Base-by-base conservation (phyloP, 1,284 basidiomycete species). In the Cerrena zonata region DNA sequence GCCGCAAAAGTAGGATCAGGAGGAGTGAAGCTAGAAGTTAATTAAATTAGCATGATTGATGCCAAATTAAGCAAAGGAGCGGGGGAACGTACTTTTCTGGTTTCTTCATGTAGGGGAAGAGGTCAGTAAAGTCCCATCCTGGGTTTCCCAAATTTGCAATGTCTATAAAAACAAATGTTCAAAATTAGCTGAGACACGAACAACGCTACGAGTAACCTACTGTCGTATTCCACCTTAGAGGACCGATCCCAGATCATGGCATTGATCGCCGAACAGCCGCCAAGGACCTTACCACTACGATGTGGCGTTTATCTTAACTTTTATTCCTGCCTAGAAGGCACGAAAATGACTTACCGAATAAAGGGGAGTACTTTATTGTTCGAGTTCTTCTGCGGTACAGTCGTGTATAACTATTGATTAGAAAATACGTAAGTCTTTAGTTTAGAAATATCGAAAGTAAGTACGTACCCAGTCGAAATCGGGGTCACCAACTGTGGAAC, bases 221-320 rank as follows among this genome's bases (percentile, higher is more conserved):
- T 69, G 57, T 83, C 73, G 57, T 82, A 67, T 60, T 85, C 80
- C 47, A 71, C 56, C 38, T 73, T 56, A 24, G 75, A 73, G 5
- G 79, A 78, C 2, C 78, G 73, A 47, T 81, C 71, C 47, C 79
- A 72, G 68, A 86, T 89, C 67, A 87, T 73, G 50, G 83, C 86
- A 66, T 89, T 89, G 52, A 86, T 74, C 4, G 85, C 82, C 34
- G 78, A 74, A 2, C 77, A 86, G n/a, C 88, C 87, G 47, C 87
- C 87, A 19, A 89, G 75, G 23, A 84, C 73, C 71, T 87, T 79
- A n/a, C 80, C 80, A 53, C 84, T 34, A 15, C 7, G 15, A 34
- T 7, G 30, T 15, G 30, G 30, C 30, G 15, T 34, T 7, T 34
- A 7, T 7, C 7, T 34, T 7, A 34, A 15, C 7, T 34, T 34